Evolutionary conservation across 2,329 filamentous ascomycete species (phyloP).

Genomic region (Phyllosticta paracitricarpa): DNA sequence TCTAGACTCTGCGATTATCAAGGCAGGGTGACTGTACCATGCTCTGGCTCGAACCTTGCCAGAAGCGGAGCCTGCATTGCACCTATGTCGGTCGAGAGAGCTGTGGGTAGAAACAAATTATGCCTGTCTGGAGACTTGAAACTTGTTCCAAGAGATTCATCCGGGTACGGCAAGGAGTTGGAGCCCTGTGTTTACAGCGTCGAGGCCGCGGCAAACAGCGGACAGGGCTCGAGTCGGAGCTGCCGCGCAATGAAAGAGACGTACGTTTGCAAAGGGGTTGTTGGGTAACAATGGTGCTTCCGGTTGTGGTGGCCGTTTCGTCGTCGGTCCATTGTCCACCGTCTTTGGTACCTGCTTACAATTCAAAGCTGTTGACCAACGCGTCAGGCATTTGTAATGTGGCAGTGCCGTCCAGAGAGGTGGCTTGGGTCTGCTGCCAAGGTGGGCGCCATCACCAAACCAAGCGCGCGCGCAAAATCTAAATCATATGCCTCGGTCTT

Average conservation of each 20-base stretch:
- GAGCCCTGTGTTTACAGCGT: not conserved
- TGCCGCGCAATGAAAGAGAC: not conserved
- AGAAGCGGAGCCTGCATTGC: not conserved
- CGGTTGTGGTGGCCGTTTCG: too few species aligned
- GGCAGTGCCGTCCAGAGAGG: not conserved
- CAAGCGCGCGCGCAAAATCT: not conserved
- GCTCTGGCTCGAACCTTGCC: not conserved
- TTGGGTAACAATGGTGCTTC: not conserved
- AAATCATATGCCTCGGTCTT: not conserved
- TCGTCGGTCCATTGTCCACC: too few species aligned
- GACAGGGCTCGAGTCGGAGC: not conserved
- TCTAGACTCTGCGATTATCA: not conserved
- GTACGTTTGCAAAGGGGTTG: not conserved
- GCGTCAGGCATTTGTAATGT: not conserved
- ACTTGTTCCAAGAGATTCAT: not conserved
- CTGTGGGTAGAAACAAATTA: not conserved
- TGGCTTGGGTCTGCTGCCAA: not conserved
- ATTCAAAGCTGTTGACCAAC: not conserved
- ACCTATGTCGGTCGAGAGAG: not conserved
- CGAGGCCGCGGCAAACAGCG: not conserved
- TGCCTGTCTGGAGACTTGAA: not conserved
- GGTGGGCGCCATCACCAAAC: not conserved
- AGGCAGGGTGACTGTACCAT: not conserved
- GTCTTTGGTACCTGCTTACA: too few species aligned
- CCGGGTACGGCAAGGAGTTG: not conserved